Evolutionary conservation across 106 monocot genomes (phyloP).

Genomic region (Platanthera zijinensis): DNA sequence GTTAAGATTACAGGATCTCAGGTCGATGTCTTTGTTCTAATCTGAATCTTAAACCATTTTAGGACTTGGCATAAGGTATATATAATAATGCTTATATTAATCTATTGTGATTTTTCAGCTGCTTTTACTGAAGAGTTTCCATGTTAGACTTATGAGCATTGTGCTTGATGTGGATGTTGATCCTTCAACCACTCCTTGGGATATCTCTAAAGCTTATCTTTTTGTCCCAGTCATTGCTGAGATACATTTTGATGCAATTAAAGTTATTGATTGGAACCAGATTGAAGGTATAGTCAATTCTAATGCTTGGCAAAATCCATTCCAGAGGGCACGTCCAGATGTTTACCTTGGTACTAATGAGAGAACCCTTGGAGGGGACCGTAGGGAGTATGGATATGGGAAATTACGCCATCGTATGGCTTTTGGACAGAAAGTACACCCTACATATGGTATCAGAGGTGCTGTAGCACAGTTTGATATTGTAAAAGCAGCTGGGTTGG

Average conservation of each 20-base stretch:
- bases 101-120: slow-evolving; percentile 39
- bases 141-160: slow-evolving; percentile 98
- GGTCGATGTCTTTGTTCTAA: slow-evolving; percentile 25
- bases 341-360: slow-evolving; percentile 95
- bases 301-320: slow-evolving; percentile 89
- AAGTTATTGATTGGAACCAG: slow-evolving; percentile 78
- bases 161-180: slow-evolving; percentile 99
- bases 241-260: slow-evolving; percentile 36
- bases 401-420: slow-evolving; percentile 72
- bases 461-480: slow-evolving; percentile 89
- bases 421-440: slow-evolving; percentile 69
- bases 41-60: background rate
- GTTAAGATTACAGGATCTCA: slow-evolving; percentile 54
- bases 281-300: slow-evolving; percentile 50
- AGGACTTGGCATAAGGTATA: background rate
- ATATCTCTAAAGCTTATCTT: slow-evolving; percentile 92
- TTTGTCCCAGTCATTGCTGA: slow-evolving; percentile 60
- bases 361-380: slow-evolving; percentile 85
- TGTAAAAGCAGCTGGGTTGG: slow-evolving; percentile 85
- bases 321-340: slow-evolving; percentile 96
- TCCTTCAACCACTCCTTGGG: slow-evolving; percentile 96
- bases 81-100: slow-evolving; percentile 1
- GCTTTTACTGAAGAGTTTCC: slow-evolving; percentile 75
- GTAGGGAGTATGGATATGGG: slow-evolving; percentile 98
- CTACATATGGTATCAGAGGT: slow-evolving; percentile 97